Base-by-base conservation (phyloP, 2,329 filamentous ascomycete species). In the Hypoxylon rubiginosum region DNA sequence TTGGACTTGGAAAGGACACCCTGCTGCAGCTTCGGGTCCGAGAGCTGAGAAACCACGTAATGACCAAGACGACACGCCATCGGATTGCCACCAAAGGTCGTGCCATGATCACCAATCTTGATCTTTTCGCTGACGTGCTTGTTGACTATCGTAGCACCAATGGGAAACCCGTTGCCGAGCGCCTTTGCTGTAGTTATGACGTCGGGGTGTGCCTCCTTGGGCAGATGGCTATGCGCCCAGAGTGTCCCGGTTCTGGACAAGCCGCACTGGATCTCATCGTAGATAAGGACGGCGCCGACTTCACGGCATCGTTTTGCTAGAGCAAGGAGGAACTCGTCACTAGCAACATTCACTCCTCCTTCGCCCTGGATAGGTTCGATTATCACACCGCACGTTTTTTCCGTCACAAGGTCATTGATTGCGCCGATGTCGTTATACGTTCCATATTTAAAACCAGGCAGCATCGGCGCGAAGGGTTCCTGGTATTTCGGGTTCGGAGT, bases 401-500 rank as follows among this genome's bases (percentile, higher is more conserved):
- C 89, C 0, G 91, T 97, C 30, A 99, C 90, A 17, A 97, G 83
- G 0, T 86, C 85, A 17, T 90, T 82, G 57, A 99, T 87, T 15
- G 84, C 90, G 1, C 83, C 85, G 11, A 95, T 82, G 76, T 98
- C 91, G 77, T 99, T 98, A 83, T 90, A 97, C 7, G 83, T 90
- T 56, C 93, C 95, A 76, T 96, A 93, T 76, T 84, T 89, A 83
- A 97, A 98, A 1, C 96, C 96, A 0, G 96, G 95, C 1, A 99
- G 83, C 94, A 99, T 97, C 39, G 96, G 96, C 13, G 92, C 85
- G 77, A 99, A 99, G 0, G 96, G 96, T 72, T 91, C 88, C 82
- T 99, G 96, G 81, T 99, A 99, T 80, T 99, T 99, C 17, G 94
- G 93, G 82, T 98, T 99, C 51, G 94, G 96, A 4, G 96, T 99